These are phyloP conservation scores for Backusella liffmaniae DNA, from an alignment of 192 early-diverging fungal species.

Conservation along the genomic window DNA sequence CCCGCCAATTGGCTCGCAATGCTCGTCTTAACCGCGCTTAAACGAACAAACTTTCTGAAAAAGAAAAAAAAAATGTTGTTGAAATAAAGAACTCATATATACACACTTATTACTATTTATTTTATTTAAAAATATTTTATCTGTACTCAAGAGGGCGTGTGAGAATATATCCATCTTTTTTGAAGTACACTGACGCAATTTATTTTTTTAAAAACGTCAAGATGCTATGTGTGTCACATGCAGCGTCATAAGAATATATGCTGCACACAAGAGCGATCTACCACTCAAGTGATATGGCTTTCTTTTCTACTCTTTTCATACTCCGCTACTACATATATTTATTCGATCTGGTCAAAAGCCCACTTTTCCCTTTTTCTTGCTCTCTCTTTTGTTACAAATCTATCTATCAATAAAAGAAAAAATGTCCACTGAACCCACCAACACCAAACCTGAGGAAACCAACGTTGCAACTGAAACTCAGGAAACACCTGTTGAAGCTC, in stretches of 20 bases:
- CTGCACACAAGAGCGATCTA: neutral
- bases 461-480: neutral
- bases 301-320: neutral
- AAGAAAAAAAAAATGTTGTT: neutral
- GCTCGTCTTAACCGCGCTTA: conserved; percentile 33
- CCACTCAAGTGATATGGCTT: neutral
- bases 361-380: conserved; percentile 5
- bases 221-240: conserved; percentile 4
- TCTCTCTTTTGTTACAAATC: neutral
- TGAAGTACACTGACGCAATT: neutral
- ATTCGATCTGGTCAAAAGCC: neutral
- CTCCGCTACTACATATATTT: neutral
- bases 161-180: neutral
- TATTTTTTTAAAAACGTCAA: neutral
- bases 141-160: neutral
- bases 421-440: conserved; percentile 12
- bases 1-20: conserved; percentile 51
- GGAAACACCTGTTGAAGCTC: conserved; percentile 3
- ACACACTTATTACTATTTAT: neutral
- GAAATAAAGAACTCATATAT: conserved; percentile 4
- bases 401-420: neutral
- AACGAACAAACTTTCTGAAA: neutral
- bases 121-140: neutral
- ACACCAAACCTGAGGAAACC: neutral
- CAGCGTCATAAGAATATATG: conserved; percentile 1